Base-by-base conservation (phyloP, 306 rosid genomes). In the Prunus fruticosa region DNA sequence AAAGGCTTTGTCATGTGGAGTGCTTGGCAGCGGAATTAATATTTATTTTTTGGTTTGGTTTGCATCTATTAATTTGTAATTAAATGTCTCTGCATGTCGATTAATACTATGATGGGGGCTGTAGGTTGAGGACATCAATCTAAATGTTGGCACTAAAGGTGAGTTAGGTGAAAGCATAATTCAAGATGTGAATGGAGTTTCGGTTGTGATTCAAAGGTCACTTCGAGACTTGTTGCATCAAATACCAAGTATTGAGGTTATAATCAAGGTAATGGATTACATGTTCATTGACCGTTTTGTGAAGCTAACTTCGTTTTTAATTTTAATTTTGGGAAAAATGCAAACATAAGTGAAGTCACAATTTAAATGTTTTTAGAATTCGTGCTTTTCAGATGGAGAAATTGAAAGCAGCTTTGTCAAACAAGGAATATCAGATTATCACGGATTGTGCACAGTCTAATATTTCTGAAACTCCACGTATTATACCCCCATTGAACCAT, bases 361-460 rank as follows among this genome's bases (percentile, higher is more conserved):
- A 57, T 79, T 5, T 57, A 45, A 51, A 64, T 45, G 4, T 74
- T 74, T 75, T 86, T 47, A 57, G 53, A 67, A 73, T 41, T 83
- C 64, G 68, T 80, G 79, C 79, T 83, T 86, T 72, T 50, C 88
- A 95, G 99, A 88, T 95, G 68, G 88, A 83, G 81, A 91, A 88
- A 82, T 85, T 95, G 87, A 95, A 92, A 85, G 99, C 97, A 41
- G 93, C 88, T 79, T 72, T 95, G 84, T 92, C 99, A 78, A 95
- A 89, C 78, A 87, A 82, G 75, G 99, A 95, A 77, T 92, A 95
- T 82, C 91, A 87, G 86, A 90, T 95, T 79, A 92, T 95, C 67
- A 76, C 92, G 2, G 97, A 95, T 84, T 95, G 99, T 87, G 96
- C 97, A 60, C 79, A 82, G 69, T 88, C 97, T 65, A 95, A 95